phyloP scores from a whole-genome alignment of 331 rosid genomes.

The Pyracantha coccinea region DNA sequence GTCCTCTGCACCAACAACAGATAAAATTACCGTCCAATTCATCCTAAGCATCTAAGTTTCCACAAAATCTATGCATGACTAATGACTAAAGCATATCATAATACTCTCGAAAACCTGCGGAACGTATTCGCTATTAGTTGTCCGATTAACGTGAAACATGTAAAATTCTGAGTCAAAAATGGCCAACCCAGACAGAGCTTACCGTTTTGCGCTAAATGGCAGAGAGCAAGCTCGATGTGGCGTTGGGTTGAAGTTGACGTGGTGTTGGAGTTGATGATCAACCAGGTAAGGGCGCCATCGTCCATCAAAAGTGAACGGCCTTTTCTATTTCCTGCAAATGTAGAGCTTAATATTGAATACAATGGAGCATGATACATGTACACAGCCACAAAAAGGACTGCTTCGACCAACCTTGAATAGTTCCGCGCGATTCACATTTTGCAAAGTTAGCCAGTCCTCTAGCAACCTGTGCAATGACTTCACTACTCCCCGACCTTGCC shows the following conservation, averaged over 20 bases:
- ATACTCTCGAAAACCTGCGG: too few species aligned
- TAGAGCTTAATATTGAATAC: not conserved
- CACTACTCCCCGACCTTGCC: slow-evolving; percentile 39
- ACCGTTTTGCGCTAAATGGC: slow-evolving; percentile 73
- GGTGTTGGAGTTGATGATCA: slow-evolving; percentile 34
- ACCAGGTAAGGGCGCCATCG: slow-evolving; percentile 52
- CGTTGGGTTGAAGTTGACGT: slow-evolving; percentile 45
- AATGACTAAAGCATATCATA: too few species aligned
- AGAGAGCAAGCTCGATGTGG: slow-evolving; percentile 60
- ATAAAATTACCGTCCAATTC: not conserved
- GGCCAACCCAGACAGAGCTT: not conserved
- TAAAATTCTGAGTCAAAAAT: not conserved
- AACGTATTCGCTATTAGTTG: not conserved
- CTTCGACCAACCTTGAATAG: slow-evolving; percentile 38
- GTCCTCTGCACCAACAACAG: slow-evolving; percentile 28
- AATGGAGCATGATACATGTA: not conserved
- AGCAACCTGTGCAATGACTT: slow-evolving; percentile 62
- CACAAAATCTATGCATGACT: too few species aligned
- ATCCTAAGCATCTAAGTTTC: not conserved
- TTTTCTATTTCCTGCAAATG: slow-evolving; percentile 40
- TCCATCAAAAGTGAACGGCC: slow-evolving; percentile 52
- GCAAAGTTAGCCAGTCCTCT: slow-evolving; percentile 70
- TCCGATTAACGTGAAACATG: not conserved
- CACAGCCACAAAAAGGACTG: not conserved
- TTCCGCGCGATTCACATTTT: slow-evolving; percentile 59